Base-by-base conservation (phyloP, 352 stramenopile genomes). In the Phytophthora sp. region DNA sequence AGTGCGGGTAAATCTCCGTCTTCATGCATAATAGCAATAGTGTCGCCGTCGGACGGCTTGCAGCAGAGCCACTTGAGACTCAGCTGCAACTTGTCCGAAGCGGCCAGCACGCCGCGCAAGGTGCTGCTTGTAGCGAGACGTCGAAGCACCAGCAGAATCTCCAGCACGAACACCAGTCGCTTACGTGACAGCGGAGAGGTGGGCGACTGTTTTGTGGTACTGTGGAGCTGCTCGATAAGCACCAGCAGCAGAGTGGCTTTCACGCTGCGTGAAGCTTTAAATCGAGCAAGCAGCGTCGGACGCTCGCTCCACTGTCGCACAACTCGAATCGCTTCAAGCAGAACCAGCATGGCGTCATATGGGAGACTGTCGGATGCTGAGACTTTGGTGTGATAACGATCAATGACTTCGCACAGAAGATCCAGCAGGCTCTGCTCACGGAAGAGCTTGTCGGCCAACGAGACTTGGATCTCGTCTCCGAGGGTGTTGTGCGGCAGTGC, bases 251-350 rank as follows among this genome's bases (percentile, higher is more conserved):
- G 39, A 0, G 13, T 26, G 18, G 4, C 38, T 12, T 34, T 60
- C 3, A 73, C 39, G 13, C 21, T 50, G 2, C 20, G n/a, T 4
- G 26, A 65, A 13, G 53, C 21, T 52, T 54, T 53, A 46, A 73
- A 53, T 20, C 17, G 39, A 24, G 42, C 18, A 1, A 42, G 4
- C 4, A 69, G 30, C 9, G 24, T 37, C 10, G 43, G 17, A 1
- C 57, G 63, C 32, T 66, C 68, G 15, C 56, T 69, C 62, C 68
- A 76, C 21, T 64, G 62, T 3, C 60, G 41, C 28, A 67, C 9
- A 10, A 73, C 35, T 6, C 68, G 62, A n/a, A 64, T 51, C 10
- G 49, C 42, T 21, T 73, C 62, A 20, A 76, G 15, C n/a, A 76
- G 35, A n/a, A 65, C 42, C 10, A 58, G 11, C 10, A 43, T 12